A percentile compares a stretch with the other conserved stretches of the same genome.
Conservation (phyloP, 495 filamentous ascomycete genomes). For the Aspergillus nanangensis region DNA sequence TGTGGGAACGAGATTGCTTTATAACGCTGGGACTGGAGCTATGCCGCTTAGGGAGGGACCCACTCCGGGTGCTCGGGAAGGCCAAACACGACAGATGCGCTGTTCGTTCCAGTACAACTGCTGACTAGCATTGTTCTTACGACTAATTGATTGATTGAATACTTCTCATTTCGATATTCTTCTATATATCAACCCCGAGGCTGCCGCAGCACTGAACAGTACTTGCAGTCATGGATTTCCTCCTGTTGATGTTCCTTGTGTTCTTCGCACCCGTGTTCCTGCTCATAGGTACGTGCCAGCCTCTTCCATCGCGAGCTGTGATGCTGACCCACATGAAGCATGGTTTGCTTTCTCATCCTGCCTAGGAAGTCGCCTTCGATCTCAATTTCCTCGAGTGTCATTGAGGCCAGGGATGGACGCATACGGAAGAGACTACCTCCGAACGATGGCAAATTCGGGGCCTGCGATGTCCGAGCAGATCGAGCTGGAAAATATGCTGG, state of each 20-base stretch:
- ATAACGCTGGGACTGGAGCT: conserved; percentile 14
- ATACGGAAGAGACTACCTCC: conserved; percentile 52
- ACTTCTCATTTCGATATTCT: no score
- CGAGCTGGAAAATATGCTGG: conserved; percentile 58
- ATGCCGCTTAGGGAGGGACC: conserved; percentile 22
- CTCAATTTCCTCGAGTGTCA: conserved; percentile 30
- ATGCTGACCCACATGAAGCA: conserved; percentile 30
- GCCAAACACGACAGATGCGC: no score
- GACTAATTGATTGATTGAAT: no score
- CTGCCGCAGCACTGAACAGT: no score
- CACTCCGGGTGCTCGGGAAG: conserved; percentile 1
- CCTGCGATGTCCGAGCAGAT: conserved; percentile 59
- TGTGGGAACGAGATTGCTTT: conserved; percentile 18
- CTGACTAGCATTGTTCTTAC: no score
- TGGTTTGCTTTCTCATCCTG: conserved; percentile 58
- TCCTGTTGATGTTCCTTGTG: conserved; percentile 45
- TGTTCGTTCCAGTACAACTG: no score
- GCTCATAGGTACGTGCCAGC: conserved; percentile 37
- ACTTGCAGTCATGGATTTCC: conserved; percentile 40
- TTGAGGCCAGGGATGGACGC: conserved; percentile 34
- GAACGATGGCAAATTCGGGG: conserved; percentile 48
- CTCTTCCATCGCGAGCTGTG: background rate
- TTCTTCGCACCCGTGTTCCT: conserved; percentile 44
- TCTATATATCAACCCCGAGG: no score
- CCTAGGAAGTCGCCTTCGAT: conserved; percentile 50